These are phyloP conservation scores for Smittium mucronatum DNA, from an alignment of 371 early-diverging fungal species.

Conservation along the genomic window DNA sequence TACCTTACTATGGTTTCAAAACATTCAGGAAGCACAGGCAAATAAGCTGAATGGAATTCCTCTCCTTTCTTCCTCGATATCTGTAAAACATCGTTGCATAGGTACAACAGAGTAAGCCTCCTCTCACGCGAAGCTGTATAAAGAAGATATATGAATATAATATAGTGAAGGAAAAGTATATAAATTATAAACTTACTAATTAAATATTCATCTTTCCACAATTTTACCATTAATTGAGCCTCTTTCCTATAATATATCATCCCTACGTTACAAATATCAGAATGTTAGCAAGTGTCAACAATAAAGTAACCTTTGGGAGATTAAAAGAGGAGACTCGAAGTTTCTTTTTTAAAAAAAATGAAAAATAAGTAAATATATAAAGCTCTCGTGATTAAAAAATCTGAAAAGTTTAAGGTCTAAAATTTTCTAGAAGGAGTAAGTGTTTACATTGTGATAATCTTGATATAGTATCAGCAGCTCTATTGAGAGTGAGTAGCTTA, in stretches of 20 bases:
- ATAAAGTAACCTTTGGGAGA: not conserved
- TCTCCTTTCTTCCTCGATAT: slow-evolving; percentile 10
- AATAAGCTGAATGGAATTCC: slow-evolving; percentile 9
- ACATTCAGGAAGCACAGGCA: not conserved
- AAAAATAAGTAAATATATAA: too few species aligned
- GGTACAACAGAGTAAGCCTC: slow-evolving; percentile 8
- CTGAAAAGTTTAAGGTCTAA: not conserved
- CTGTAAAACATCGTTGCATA: slow-evolving; percentile 14
- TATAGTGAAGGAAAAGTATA: not conserved
- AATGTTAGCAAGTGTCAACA: not conserved
- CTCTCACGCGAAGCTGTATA: not conserved
- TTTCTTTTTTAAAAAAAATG: not conserved
- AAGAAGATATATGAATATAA: not conserved
- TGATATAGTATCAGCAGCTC: slow-evolving; percentile 11
- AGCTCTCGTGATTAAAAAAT: too few species aligned
- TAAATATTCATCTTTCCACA: slow-evolving; percentile 8
- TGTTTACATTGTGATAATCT: slow-evolving; percentile 14
- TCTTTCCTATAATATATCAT: slow-evolving; percentile 14
- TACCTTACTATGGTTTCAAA: slow-evolving; percentile 8
- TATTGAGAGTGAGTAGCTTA: slow-evolving; percentile 8
- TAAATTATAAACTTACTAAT: not conserved
- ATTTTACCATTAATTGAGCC: slow-evolving; percentile 7
- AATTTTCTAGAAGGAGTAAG: not conserved
- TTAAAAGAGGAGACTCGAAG: not conserved
- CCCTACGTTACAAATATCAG: slow-evolving; percentile 12